Base-by-base conservation (phyloP, 345 rosid genomes). In the Hypericum perforatum region DNA sequence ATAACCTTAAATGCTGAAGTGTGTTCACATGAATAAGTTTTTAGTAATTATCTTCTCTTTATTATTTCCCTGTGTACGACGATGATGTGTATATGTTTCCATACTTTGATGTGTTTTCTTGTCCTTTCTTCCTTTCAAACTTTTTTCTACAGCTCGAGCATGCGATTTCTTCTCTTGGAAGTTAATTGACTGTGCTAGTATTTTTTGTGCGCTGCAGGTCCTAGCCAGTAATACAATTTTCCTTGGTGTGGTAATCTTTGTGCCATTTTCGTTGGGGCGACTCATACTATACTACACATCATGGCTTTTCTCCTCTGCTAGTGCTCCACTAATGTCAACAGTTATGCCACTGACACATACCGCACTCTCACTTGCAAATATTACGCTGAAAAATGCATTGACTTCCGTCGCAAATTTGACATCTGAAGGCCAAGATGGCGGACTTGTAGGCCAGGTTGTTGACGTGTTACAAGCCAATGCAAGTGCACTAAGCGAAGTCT, bases 151-250 rank as follows among this genome's bases (percentile, higher is more conserved):
- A 22, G 2, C 32, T 22, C 4, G 32, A 22, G 4, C 32, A 1
- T 22, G 32, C 32, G 2, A 1, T 22, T 22, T 22, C 32, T 22
- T 22, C 4, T 4, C 32, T 37, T 2, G 13, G 13, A 14, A 36
- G 0, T 7, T 40, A 22, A 22, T 22, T 22, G 32, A 22, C 32
- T 51, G 47, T 11, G 11, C 55, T 32, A 5, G 36, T 36, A 16
- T 39, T 64, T 66, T 58, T 59, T 43, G 61, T 65, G 13, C 39
- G 58, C 55, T 75, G 63, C 92, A 94, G 99, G 99, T 94, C 68
- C 75, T 94, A 37, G 95, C 94, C 0, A 94, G 99, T 84, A 94
- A 89, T 66, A 86, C 89, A 91, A 94, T 94, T 73, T 94, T 94
- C 86, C 99, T 94, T 38, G 97, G 95, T 10, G 95, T 84, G 58